Conservation (phyloP, 306 rosid genomes). For the Abrus pulchellus region DNA sequence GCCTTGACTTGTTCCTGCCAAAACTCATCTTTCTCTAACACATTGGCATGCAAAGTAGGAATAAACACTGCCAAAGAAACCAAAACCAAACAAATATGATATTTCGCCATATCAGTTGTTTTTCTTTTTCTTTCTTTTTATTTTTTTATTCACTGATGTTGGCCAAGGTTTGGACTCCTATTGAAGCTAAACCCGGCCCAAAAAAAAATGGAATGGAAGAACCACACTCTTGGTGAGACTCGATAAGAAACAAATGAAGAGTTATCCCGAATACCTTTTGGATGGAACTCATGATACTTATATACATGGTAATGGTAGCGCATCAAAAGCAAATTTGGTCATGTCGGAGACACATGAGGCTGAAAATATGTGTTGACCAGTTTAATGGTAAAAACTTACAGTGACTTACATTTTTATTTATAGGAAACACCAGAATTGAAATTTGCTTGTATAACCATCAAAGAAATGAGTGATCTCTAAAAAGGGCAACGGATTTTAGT, state of each 20-base stretch:
- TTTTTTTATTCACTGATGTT: background rate
- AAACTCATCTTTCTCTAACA: constrained; percentile 9
- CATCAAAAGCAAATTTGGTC: background rate
- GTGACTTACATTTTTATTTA: no score
- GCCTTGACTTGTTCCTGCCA: background rate
- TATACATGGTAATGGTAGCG: no score
- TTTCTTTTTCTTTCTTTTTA: background rate
- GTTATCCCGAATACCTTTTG: background rate
- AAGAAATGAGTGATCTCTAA: background rate
- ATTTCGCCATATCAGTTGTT: background rate
- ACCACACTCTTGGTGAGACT: constrained; percentile 4
- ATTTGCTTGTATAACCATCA: no score
- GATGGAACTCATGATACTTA: background rate
- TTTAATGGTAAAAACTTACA: background rate
- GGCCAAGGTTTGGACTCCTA: background rate
- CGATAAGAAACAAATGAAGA: background rate
- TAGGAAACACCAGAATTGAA: no score
- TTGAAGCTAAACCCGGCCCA: constrained; percentile 12
- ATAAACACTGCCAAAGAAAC: constrained; percentile 26
- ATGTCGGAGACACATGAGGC: constrained; percentile 45
- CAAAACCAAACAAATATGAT: constrained; percentile 33
- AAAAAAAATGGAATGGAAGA: background rate
- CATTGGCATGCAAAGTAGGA: constrained; percentile 50
- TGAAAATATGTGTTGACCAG: constrained; percentile 29
- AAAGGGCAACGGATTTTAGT: background rate